Conservation (phyloP, 768 basidiomycete genomes). For the Solioccasus polychromus region DNA sequence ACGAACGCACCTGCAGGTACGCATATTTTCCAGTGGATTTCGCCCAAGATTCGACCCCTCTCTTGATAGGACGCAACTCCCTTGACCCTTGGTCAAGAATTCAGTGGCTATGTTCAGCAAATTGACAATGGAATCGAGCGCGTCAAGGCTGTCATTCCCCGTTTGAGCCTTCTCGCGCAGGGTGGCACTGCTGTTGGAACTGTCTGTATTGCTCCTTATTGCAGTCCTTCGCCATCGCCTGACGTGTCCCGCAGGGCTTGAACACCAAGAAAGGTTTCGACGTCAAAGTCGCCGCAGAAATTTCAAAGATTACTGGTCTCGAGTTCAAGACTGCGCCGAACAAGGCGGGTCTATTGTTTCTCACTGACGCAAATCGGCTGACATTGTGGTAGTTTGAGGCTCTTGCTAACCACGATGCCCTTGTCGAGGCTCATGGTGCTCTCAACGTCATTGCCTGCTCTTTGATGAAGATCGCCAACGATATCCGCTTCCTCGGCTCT, state of each 20-base stretch:
- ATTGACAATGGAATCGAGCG: constrained; percentile 87
- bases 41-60: background rate
- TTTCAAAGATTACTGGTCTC: constrained; percentile 87
- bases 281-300: constrained; percentile 87
- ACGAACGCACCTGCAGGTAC: constrained; percentile 88
- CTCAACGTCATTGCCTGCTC: constrained; percentile 96
- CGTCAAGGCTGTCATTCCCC: constrained; percentile 75
- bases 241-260: constrained; percentile 60
- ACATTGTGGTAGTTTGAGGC: constrained; percentile 78
- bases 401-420: constrained; percentile 95
- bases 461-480: constrained; percentile 99
- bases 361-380: constrained; percentile 1
- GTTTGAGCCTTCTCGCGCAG: constrained; percentile 87
- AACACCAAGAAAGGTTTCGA: constrained; percentile 98
- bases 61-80: constrained; percentile 86
- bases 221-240: constrained; percentile 3
- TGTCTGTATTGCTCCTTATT: constrained; percentile 42
- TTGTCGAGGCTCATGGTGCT: constrained; percentile 96
- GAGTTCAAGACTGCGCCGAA: constrained; percentile 96
- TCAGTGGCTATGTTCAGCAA: constrained; percentile 97
- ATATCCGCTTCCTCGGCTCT: constrained; percentile 96
- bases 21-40: background rate
- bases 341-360: constrained; percentile 57
- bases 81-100: constrained; percentile 96
- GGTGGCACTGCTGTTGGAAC: constrained; percentile 99